Base-by-base conservation (phyloP, 2,329 filamentous ascomycete genomes). In the Fusarium mundagurra region DNA sequence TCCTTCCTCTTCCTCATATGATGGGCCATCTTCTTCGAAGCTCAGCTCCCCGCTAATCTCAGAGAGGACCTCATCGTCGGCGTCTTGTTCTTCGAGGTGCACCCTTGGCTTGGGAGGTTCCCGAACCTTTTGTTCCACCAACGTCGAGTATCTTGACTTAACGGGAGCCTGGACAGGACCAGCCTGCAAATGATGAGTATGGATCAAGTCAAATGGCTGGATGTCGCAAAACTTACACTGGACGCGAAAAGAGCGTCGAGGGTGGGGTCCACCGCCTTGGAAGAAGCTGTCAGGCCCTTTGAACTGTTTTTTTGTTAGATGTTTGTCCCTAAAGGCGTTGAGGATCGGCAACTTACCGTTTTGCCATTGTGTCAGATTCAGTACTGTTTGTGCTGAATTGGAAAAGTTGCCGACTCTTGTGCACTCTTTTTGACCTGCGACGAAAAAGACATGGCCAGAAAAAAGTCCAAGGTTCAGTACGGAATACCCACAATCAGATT, bases 231-330 rank as follows among this genome's bases (percentile, higher is more conserved):
- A 88, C 91, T 85, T 88, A 94, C 92, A 86, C 93, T 94, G 65
- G 88, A 86, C 65, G 91, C 88, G 83, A 95, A 95, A 44, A 95
- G 87, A 70, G 92, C 91, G 78, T 91, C 87, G 75, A 95, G 85
- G 64, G 87, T 84, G 81, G 92, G 92, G 85, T 95, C 92, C 69
- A 94, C 86, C 68, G 87, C 86, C 81, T 89, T 89, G 64, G 85
- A 83, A 41, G 86, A 83, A 71, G 85, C 85, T 59, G 81, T 74
- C 69, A 90, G 76, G 64, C 78, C 76, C 51, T 80, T 77, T 79
- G 82, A 83, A 73, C 85, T 87, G 71, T 29, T 58, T 66, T 65
- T 43, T 36, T 61, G 55, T 78, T 54, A 77, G 74, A 41, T 73
- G 61, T 73, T 24, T 67, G 24, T 67, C 60, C 8, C 50, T 51